phyloP scores from a whole-genome alignment of 2,329 filamentous ascomycete species.

The Colletotrichum destructivum region DNA sequence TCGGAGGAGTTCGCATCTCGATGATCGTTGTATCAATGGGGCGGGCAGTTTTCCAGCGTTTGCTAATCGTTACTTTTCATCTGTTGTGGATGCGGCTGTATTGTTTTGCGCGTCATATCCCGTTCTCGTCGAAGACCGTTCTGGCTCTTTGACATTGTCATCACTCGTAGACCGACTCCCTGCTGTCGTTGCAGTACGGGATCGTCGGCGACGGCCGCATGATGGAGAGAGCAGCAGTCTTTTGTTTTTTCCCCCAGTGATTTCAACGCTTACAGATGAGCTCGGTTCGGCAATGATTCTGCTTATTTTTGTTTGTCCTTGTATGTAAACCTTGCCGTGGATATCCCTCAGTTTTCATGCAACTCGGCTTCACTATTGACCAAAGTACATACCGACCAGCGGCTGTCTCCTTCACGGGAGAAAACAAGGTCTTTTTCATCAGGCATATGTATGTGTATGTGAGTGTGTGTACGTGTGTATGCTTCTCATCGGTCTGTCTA shows the following conservation, averaged over 20 bases:
- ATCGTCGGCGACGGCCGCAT: neutral
- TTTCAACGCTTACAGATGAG: neutral
- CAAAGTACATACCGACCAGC: neutral
- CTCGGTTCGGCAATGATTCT: neutral
- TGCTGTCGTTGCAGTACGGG: neutral
- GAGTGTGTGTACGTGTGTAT: neutral
- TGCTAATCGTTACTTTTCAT: slow-evolving; percentile 4
- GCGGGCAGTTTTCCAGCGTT: slow-evolving; percentile 1
- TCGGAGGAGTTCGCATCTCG: neutral
- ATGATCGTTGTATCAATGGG: slow-evolving; percentile 1
- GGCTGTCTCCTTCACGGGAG: neutral
- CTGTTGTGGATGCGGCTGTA: slow-evolving; percentile 1
- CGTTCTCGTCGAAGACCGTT: neutral
- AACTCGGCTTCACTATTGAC: neutral
- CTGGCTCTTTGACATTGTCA: neutral
- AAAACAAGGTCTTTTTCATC: neutral
- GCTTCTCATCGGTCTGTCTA: neutral
- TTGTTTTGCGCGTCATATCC: slow-evolving; percentile 11
- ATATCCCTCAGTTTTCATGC: neutral
- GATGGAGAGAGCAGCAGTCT: neutral
- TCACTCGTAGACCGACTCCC: neutral
- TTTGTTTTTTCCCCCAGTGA: neutral
- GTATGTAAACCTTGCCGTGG: slow-evolving; percentile 1
- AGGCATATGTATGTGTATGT: neutral
- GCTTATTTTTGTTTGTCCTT: neutral